Conservation (phyloP, 2,329 filamentous ascomycete genomes). For the Scytalidium sp. region DNA sequence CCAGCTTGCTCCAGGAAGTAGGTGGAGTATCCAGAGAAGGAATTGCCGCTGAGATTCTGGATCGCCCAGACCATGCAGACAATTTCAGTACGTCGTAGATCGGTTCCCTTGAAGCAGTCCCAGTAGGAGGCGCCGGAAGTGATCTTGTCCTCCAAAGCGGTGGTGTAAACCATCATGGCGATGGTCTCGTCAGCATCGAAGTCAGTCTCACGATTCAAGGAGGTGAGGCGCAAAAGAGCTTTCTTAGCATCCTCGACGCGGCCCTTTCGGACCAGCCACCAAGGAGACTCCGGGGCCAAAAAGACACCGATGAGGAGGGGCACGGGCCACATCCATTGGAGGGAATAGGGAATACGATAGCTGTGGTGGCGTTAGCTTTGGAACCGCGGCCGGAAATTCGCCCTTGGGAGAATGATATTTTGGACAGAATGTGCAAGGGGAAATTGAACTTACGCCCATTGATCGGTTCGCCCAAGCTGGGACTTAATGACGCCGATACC, state of each 20-base stretch:
- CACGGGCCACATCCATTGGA: constrained; percentile 53
- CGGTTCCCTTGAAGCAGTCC: constrained; percentile 48
- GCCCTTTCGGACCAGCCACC: constrained; percentile 47
- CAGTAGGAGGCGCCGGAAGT: constrained; percentile 41
- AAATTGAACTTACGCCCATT: constrained; percentile 37
- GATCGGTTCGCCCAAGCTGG: constrained; percentile 40
- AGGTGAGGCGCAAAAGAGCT: constrained; percentile 25
- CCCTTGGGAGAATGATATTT: background rate
- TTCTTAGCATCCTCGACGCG: constrained; percentile 43
- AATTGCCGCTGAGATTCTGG: constrained; percentile 62
- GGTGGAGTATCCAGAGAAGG: constrained; percentile 62
- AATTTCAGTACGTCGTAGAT: constrained; percentile 52
- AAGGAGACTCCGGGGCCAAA: constrained; percentile 48
- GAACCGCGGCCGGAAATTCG: too few species aligned
- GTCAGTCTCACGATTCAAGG: constrained; percentile 35
- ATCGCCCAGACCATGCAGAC: constrained; percentile 61
- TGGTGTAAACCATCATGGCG: constrained; percentile 55
- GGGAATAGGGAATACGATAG: constrained; percentile 47
- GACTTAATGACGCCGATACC: constrained; percentile 47
- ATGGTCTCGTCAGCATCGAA: constrained; percentile 47
- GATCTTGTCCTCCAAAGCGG: constrained; percentile 50
- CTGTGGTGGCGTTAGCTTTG: constrained; percentile 8
- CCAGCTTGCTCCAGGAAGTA: constrained; percentile 60
- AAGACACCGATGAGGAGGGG: constrained; percentile 43
- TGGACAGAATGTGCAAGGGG: background rate